Conservation (phyloP, 805 yeast species). For the Myxozyma neotropica region DNA sequence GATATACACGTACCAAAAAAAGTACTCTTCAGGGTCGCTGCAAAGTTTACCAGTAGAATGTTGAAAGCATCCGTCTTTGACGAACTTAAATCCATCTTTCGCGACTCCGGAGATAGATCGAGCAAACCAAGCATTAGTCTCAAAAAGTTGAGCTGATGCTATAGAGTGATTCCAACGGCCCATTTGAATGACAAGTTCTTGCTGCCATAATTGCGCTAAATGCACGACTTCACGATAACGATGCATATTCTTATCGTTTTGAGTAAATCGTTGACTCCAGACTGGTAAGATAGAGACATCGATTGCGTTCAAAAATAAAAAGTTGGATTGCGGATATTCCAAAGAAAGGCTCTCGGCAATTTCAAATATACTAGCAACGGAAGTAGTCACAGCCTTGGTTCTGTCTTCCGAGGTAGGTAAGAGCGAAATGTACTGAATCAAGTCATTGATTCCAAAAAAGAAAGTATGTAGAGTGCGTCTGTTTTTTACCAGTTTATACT, state of each 20-base stretch:
- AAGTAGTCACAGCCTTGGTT: conserved; percentile 16
- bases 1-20: conserved; percentile 21
- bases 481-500: conserved; percentile 1
- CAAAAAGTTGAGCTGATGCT: conserved; percentile 24
- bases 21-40: conserved; percentile 11
- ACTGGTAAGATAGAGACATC: conserved; percentile 31
- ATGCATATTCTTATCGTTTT: conserved; percentile 12
- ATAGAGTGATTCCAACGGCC: conserved; percentile 24
- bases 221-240: conserved; percentile 23
- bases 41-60: conserved; percentile 14
- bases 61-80: conserved; percentile 15
- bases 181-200: conserved; percentile 13
- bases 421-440: conserved; percentile 19
- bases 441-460: conserved; percentile 31
- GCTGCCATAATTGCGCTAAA: conserved; percentile 21
- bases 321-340: conserved; percentile 25
- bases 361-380: conserved; percentile 19
- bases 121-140: conserved; percentile 28
- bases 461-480: conserved; percentile 21
- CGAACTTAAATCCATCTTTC: conserved; percentile 12
- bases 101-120: conserved; percentile 26
- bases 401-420: conserved; percentile 11
- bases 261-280: conserved; percentile 15
- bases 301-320: conserved; percentile 20
- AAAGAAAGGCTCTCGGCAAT: conserved; percentile 15